These are phyloP conservation scores for Sugiyamaella chiloensis DNA, from an alignment of 805 yeast species.

Conservation along the genomic window DNA sequence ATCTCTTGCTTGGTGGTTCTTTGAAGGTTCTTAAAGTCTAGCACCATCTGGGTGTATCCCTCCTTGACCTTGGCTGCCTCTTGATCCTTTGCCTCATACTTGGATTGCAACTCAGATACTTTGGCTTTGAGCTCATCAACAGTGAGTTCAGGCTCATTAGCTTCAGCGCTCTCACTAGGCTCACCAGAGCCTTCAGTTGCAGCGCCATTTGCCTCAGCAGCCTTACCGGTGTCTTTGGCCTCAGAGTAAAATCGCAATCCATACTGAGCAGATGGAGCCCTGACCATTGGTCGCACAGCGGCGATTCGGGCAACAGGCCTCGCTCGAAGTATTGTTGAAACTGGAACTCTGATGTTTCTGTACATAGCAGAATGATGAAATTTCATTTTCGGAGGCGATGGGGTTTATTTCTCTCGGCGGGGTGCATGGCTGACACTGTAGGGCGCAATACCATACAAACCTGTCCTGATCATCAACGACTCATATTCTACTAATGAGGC, in stretches of 20 bases:
- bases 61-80: slow-evolving; percentile 82
- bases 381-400: no score
- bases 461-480: no score
- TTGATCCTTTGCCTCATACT: slow-evolving; percentile 50
- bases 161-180: slow-evolving; percentile 9
- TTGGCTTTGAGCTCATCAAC: slow-evolving; percentile 21
- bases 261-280: neutral
- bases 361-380: no score
- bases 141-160: slow-evolving; percentile 12
- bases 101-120: slow-evolving; percentile 42
- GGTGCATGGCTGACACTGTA: no score
- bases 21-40: slow-evolving; percentile 91
- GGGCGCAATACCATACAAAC: neutral
- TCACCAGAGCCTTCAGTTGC: slow-evolving; percentile 13
- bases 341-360: neutral
- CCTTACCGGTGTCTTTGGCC: slow-evolving; percentile 3
- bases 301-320: slow-evolving; percentile 4
- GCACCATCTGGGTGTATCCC: slow-evolving; percentile 75
- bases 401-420: no score
- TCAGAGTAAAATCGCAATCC: slow-evolving; percentile 14
- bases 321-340: slow-evolving; percentile 1
- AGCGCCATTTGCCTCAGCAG: slow-evolving; percentile 17
- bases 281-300: neutral
- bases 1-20: slow-evolving; percentile 84
- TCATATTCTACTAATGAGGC: slow-evolving; percentile 2